phyloP scores from a whole-genome alignment of 108 stramenopile species.

The Parietichytrium sp. region DNA sequence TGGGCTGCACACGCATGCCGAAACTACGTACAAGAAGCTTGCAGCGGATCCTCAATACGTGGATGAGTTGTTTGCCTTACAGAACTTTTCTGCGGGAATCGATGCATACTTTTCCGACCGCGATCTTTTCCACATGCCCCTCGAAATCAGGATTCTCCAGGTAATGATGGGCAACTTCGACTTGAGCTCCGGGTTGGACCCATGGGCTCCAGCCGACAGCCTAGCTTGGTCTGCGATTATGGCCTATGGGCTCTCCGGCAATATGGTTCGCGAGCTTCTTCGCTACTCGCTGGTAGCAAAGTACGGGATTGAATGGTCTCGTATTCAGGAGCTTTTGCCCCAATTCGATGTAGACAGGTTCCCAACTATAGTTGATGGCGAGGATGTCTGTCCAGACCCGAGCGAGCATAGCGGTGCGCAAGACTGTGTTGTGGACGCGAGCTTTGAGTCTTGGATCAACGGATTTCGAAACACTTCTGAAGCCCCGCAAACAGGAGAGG shows the following conservation, averaged over 20 bases:
- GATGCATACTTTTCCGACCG: background rate
- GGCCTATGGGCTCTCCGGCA: slow-evolving; percentile 33
- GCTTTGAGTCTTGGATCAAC: background rate
- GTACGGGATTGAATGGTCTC: background rate
- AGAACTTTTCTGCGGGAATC: background rate
- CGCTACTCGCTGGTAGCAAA: background rate
- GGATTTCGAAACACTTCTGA: background rate
- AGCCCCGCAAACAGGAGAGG: too few relatives aligned
- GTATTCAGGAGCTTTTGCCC: slow-evolving; percentile 34
- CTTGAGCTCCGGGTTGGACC: background rate
- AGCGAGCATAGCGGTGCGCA: background rate
- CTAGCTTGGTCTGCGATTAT: slow-evolving; percentile 41
- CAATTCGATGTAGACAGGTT: background rate
- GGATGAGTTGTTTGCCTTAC: background rate
- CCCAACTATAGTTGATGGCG: slow-evolving; percentile 9
- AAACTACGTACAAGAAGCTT: background rate
- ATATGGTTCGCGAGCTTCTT: background rate
- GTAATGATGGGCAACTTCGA: background rate
- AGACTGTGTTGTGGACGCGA: background rate
- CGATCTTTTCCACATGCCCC: background rate
- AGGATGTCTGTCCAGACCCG: background rate
- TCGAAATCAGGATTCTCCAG: slow-evolving; percentile 30
- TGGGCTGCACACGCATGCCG: background rate
- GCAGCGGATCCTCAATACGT: background rate
- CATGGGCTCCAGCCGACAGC: slow-evolving; percentile 14